Evolutionary conservation across 192 early-diverging fungal genomes (phyloP), one percentile per base, ranked within the genome.

Genomic region (Coemansia sp.): DNA sequence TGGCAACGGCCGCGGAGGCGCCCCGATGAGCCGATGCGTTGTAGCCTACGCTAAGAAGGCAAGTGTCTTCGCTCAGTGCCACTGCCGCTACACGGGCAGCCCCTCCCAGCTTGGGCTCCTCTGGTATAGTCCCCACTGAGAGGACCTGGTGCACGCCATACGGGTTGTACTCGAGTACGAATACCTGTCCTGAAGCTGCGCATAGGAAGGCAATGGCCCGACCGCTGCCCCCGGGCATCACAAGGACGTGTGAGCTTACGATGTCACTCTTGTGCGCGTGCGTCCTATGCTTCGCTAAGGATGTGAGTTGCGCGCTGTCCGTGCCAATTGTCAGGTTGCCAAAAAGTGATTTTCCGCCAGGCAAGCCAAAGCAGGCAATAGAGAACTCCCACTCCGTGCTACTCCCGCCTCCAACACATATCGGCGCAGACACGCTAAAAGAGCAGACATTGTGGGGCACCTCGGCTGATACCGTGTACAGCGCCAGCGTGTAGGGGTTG

Each of bases 361-460:
- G 21, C 21, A 77, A 37, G 1, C 75, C 74, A 64, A 82, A 70
- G 50, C 74, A 74, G n/a, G 71, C 67, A 6, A 77, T 62, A 0
- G 62, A 39, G 67, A 74, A 82, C 72, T 82, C 74, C 79, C 79
- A 82, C 49, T 76, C 71, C 21, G 71, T 74, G 47, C 61, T 71
- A 52, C 65, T 71, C 6, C 74, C 79, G 38, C 63, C 62, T 19
- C 79, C 79, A 5, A 75, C 75, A 19, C 49, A 16, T n/a, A 73
- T 19, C 35, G 79, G 65, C 6, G 71, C 42, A 28, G 79, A 82
- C 39, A 71, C 71, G 64, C 68, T 63, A 19, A 82, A 50, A 33
- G 74, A 73, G 19, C 60, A 50, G 11, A 55, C 33, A 32, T 60
- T 70, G 71, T 77, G 66, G 13, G 72, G 71, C 33, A 82, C 60